Conservation (phyloP, 2,329 filamentous ascomycete genomes). For the Decorospora gaudefroyi region DNA sequence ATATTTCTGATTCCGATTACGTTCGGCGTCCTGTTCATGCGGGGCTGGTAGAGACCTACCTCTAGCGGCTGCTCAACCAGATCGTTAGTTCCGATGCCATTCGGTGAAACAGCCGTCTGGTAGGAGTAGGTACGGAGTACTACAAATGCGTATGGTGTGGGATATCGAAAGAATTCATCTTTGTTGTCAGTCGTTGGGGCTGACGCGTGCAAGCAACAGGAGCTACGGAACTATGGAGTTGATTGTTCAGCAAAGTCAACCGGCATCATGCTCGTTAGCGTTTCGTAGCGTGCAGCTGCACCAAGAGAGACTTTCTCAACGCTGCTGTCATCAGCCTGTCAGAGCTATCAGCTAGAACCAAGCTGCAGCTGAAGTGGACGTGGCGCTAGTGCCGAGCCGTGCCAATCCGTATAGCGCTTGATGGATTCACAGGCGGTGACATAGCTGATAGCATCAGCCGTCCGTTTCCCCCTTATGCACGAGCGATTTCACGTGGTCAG, state of each 20-base stretch:
- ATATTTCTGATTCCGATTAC: constrained; percentile 8
- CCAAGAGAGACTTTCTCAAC: constrained; percentile 4
- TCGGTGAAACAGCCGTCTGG: no score
- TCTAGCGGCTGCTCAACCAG: constrained; percentile 3
- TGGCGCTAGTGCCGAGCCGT: neutral
- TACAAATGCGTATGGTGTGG: neutral
- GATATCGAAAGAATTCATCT: no score
- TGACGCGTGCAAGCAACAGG: constrained; percentile 11
- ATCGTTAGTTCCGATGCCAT: no score
- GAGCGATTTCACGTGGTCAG: constrained; percentile 21
- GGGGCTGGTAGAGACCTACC: neutral
- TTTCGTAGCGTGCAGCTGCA: constrained; percentile 8
- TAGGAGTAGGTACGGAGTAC: no score
- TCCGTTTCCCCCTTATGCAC: constrained; percentile 6
- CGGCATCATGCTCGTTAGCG: constrained; percentile 1
- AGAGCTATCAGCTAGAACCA: constrained; percentile 6
- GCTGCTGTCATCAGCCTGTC: neutral
- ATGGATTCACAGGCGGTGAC: constrained; percentile 3
- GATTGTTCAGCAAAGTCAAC: constrained; percentile 6
- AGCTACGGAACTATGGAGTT: constrained; percentile 5
- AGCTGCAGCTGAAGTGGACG: constrained; percentile 1
- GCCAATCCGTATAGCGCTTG: neutral
- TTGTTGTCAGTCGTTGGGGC: no score
- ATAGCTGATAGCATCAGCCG: constrained; percentile 1
- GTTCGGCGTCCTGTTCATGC: constrained; percentile 8